Evolutionary conservation across 2,329 filamentous ascomycete species (phyloP).

Genomic region (Verticillium albo-atrum): DNA sequence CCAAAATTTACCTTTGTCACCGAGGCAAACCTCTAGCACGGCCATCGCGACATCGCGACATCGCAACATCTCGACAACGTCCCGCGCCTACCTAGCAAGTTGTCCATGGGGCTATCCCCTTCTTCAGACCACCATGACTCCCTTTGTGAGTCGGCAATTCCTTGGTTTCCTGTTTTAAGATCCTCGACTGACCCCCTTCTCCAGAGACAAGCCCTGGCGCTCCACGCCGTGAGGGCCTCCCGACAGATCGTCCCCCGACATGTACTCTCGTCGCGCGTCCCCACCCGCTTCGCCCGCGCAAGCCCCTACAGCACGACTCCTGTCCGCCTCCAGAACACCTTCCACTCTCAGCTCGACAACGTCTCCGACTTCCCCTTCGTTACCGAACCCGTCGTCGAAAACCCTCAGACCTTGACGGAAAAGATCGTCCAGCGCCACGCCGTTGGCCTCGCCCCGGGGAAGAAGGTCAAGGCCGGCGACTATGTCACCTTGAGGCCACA

Average conservation of each 20-base stretch:
- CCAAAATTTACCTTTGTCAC: neutral
- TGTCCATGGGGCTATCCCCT: neutral
- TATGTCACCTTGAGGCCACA: conserved; percentile 76
- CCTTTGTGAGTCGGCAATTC: neutral
- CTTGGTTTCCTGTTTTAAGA: neutral
- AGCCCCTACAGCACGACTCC: conserved; percentile 2
- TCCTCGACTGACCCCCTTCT: neutral
- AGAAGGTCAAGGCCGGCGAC: conserved; percentile 74
- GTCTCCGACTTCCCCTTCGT: conserved; percentile 16
- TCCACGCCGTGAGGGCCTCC: conserved; percentile 18
- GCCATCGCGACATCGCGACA: neutral
- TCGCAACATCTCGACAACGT: no score
- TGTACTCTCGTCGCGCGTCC: conserved; percentile 1
- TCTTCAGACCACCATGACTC: neutral
- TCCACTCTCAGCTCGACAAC: conserved; percentile 60
- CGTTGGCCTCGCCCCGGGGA: conserved; percentile 69
- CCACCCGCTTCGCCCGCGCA: conserved; percentile 1
- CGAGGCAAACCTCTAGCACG: neutral
- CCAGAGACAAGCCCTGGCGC: conserved; percentile 22
- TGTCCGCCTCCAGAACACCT: conserved; percentile 43
- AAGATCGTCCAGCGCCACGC: conserved; percentile 87
- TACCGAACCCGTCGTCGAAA: neutral
- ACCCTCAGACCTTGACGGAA: conserved; percentile 78
- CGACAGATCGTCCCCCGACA: conserved; percentile 46
- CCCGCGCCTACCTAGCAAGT: no score